Conservation (phyloP, 2,329 filamentous ascomycete genomes). For the Juglanconis juglandina region DNA sequence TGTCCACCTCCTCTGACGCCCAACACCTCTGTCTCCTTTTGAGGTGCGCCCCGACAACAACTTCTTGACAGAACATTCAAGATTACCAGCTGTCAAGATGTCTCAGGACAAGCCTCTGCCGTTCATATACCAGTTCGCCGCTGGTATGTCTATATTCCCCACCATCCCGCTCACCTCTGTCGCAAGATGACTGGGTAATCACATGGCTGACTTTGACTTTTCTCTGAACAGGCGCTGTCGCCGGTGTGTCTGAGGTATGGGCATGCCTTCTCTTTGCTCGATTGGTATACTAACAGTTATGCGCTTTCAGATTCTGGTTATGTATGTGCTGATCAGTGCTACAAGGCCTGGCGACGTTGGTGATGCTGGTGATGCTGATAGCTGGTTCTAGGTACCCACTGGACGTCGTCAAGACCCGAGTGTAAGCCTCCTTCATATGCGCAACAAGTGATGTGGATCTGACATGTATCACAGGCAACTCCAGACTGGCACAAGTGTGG, state of each 20-base stretch:
- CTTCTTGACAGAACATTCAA: not conserved
- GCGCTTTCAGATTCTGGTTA: conserved; percentile 70
- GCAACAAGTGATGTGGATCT: conserved; percentile 7
- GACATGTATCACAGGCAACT: conserved; percentile 62
- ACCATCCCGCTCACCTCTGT: conserved; percentile 19
- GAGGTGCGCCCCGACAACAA: not conserved
- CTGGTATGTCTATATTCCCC: conserved; percentile 55
- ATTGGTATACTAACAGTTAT: conserved; percentile 23
- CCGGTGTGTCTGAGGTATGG: conserved; percentile 93
- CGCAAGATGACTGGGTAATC: conserved; percentile 18
- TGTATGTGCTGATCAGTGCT: conserved; percentile 51
- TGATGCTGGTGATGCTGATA: conserved; percentile 16
- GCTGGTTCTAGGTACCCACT: conserved; percentile 76
- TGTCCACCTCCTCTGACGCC: not conserved
- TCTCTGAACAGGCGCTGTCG: conserved; percentile 68
- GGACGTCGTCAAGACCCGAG: conserved; percentile 96
- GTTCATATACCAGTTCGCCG: conserved; percentile 92
- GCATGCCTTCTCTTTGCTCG: conserved; percentile 14
- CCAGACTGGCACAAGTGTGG: conserved; percentile 69
- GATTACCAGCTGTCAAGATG: conserved; percentile 45
- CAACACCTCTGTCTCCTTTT: conserved; percentile 7
- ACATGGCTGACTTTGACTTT: conserved; percentile 25
- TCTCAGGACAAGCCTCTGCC: conserved; percentile 72
- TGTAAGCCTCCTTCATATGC: conserved; percentile 55
- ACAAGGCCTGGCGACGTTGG: conserved; percentile 16